Percentiles rank a stretch among this genome's conserved stretches.
phyloP scores from a whole-genome alignment of 805 yeast genomes.

The Ogataea paradorogensis region DNA sequence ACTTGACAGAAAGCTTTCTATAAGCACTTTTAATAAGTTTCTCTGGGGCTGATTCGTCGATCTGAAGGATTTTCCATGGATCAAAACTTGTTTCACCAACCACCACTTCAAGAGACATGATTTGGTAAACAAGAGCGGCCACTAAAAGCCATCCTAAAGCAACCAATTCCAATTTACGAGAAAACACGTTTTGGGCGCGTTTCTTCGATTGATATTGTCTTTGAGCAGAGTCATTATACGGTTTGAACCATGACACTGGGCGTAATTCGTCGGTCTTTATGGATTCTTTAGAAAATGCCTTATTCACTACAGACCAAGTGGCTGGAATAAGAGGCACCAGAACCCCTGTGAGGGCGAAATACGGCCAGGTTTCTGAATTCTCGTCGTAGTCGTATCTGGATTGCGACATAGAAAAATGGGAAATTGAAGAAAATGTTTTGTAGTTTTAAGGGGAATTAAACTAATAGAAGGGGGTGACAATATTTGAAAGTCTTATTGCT shows the following conservation, averaged over 20 bases:
- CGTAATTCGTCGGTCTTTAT: constrained; percentile 17
- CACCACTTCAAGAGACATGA: constrained; percentile 44
- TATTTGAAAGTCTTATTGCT: too few relatives aligned
- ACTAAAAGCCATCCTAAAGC: constrained; percentile 62
- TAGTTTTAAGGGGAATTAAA: neutral
- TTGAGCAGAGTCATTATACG: constrained; percentile 34
- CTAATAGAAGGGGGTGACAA: too few relatives aligned
- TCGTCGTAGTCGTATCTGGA: constrained; percentile 80
- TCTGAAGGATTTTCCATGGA: constrained; percentile 84
- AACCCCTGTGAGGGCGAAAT: constrained; percentile 71
- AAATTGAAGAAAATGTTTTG: constrained; percentile 4
- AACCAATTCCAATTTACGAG: constrained; percentile 29
- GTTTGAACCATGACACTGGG: constrained; percentile 29
- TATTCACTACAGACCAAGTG: constrained; percentile 27
- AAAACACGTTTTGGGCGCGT: constrained; percentile 34
- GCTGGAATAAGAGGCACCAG: constrained; percentile 65
- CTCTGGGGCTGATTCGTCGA: constrained; percentile 64
- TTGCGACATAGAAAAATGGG: constrained; percentile 39
- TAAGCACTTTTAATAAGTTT: constrained; percentile 77
- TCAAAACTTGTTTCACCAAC: constrained; percentile 60
- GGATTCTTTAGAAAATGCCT: constrained; percentile 1
- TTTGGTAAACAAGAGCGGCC: constrained; percentile 37
- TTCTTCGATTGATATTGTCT: constrained; percentile 29
- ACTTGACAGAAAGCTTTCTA: constrained; percentile 81
- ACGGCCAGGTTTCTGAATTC: constrained; percentile 90